Evolutionary conservation across 805 yeast genomes (phyloP).

Genomic region (Pichia nanzhaoensis): DNA sequence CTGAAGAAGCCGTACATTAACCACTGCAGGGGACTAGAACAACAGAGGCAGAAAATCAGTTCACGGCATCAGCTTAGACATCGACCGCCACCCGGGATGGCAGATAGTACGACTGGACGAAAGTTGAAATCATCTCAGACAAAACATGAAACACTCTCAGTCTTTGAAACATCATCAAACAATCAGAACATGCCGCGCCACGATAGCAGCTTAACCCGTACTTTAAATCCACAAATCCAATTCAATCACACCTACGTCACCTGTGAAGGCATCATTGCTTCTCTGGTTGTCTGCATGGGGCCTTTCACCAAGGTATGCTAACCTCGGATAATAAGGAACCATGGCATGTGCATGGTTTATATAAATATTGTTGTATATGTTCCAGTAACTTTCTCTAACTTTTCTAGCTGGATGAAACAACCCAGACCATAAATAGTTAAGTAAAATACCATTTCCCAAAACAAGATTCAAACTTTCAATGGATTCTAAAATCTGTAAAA

Average conservation of each 20-base stretch:
- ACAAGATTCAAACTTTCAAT: conserved; percentile 65
- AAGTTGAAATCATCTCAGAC: background rate
- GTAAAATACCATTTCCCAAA: conserved; percentile 66
- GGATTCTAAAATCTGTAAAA: conserved; percentile 71
- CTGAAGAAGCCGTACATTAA: too few relatives aligned
- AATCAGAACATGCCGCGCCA: background rate
- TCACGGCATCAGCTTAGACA: too few relatives aligned
- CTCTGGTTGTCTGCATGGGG: background rate
- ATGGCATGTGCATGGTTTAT: conserved; percentile 66
- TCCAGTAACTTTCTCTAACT: conserved; percentile 85
- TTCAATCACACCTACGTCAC: conserved; percentile 26
- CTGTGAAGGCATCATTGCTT: conserved; percentile 7
- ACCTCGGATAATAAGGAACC: conserved; percentile 74
- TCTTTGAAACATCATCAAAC: background rate
- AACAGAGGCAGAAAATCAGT: too few relatives aligned
- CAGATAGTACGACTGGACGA: too few relatives aligned
- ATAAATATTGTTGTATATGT: conserved; percentile 67
- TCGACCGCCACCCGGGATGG: too few relatives aligned
- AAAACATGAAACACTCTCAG: background rate
- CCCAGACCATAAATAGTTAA: conserved; percentile 82
- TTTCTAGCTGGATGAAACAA: conserved; percentile 88
- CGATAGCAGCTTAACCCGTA: background rate
- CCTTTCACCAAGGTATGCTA: conserved; percentile 30
- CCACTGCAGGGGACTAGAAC: too few relatives aligned
- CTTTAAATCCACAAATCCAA: conserved; percentile 26